Base-by-base conservation (phyloP, 768 basidiomycete species). In the Hirschioporus abietinus region DNA sequence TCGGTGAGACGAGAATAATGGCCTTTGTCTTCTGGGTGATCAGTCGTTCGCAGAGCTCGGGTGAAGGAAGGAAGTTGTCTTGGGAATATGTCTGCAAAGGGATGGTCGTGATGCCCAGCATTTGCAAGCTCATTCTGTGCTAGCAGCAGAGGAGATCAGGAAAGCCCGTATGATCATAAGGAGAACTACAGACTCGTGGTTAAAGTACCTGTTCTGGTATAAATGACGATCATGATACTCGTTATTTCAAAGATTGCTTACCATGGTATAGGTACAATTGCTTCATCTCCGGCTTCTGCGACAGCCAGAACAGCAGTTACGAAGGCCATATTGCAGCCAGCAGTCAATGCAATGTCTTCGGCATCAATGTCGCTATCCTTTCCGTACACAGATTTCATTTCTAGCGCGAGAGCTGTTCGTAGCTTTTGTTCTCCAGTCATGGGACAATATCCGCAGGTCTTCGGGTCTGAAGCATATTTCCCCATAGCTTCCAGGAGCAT, bases 281-380 rank as follows among this genome's bases (percentile, higher is more conserved):
- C 78, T 70, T 91, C 89, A 65, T 90, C 88, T 0, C 88, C 89
- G 18, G 83, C 77, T 67, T 87, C 85, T n/a, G 87, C 90, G 1
- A 93, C 70, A 18, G 80, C 80, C 85, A 89, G 88, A 7, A 87
- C 78, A 1, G 81, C 75, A 0, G 86, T 83, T 6, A 87, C 78
- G 69, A 91, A 92, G 7, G 89, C 89, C 76, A 92, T 77, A 71
- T 91, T 91, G 72, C 89, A 90, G 4, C 90, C 90, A 0, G 88
- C 80, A 0, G 89, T 90, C 64, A 91, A 76, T 1, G 84, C 85
- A n/a, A 92, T 75, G 72, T 93, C 90, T 0, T 84, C 80, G 1
- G 75, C 67, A 0, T 72, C 77, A 5, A 92, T 72, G 69, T 88
- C 85, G 7, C 78, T 73, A 1, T 78, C 74, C 0, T 69, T 60